Evolutionary conservation across 2,329 filamentous ascomycete species (phyloP), one percentile per base, ranked within the genome.

Genomic region (Xylaria digitata): DNA sequence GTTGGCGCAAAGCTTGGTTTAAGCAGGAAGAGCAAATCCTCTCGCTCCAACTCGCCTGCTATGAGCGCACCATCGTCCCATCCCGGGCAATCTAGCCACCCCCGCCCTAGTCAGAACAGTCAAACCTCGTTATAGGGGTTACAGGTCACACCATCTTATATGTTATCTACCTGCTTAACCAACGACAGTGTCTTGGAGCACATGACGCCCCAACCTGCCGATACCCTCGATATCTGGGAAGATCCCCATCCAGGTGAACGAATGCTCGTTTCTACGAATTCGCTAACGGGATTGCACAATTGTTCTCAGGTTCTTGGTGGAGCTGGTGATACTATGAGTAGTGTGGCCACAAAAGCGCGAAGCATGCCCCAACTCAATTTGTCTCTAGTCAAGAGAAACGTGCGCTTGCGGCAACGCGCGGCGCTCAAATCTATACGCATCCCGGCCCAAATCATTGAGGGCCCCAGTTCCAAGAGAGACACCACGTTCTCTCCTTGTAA

Each of bases 1-100:
- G 84, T 90, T 74, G 84, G 87, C 19, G 86, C 85, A 6, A 89
- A 87, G 71, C 78, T 90, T 3, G 87, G 88, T 2, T 82, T 89
- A 64, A 84, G 83, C 60, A 84, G 83, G 73, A 89, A 86, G 76
- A 80, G 77, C 67, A 82, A 83, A 52, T 82, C 80, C 15, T 80
- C 80, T 34, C 82, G 83, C 30, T 78, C 82, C 32, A 79, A 79
- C 26, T 79, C 80, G 5, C 65, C 69, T 2, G 43, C 60, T 1
- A 77, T 81, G 2, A 82, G 80, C 52, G 82, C 84, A n/a, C 82
- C 83, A 17, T 82, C 82, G 2, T 77, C 78, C 76, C 46, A 71
- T 74, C 57, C 77, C 76, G 72, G 76, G 57, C 50, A 63, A 46
- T 21, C 57, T n/a, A 42, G 37, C 40, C 21, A 79, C 8, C 34